These are phyloP conservation scores for Cryptosporidium meleagridis DNA, from an alignment of 169 alveolate genomes.

Conservation along the genomic window DNA sequence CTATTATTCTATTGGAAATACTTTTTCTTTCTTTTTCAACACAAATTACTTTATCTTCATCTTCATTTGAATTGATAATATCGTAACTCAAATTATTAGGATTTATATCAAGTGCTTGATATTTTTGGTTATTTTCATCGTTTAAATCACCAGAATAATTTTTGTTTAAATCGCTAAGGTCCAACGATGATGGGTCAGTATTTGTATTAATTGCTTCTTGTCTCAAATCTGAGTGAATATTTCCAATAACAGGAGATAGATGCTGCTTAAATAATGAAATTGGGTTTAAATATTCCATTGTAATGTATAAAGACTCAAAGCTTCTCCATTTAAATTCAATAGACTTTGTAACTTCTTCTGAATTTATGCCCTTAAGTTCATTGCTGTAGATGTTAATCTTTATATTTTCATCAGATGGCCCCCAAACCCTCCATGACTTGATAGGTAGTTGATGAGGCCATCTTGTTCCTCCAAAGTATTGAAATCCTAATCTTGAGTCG, in stretches of 20 bases:
- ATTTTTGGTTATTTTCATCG: neutral
- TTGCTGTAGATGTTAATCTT: slow-evolving; percentile 38
- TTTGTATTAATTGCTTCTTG: neutral
- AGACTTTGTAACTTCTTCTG: slow-evolving; percentile 34
- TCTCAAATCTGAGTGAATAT: neutral
- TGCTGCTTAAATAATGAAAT: slow-evolving; percentile 41
- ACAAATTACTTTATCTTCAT: neutral
- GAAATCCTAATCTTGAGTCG: slow-evolving; percentile 23
- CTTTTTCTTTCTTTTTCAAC: neutral
- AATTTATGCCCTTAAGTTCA: slow-evolving; percentile 37
- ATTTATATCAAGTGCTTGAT: neutral
- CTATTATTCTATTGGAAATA: neutral
- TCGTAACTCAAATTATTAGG: slow-evolving; percentile 4
- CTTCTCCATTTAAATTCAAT: slow-evolving; percentile 47
- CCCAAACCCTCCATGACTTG: slow-evolving; percentile 65
- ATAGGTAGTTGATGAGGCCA: slow-evolving; percentile 74
- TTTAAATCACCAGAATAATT: neutral
- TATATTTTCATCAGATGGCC: slow-evolving; percentile 36
- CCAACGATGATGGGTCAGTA: slow-evolving; percentile 7
- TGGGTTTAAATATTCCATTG: slow-evolving; percentile 60
- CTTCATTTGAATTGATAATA: neutral
- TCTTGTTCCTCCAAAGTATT: slow-evolving; percentile 68
- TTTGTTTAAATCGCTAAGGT: slow-evolving; percentile 11
- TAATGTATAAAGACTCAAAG: slow-evolving; percentile 48
- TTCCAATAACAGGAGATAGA: slow-evolving; percentile 55